Evolutionary conservation across 2,329 filamentous ascomycete genomes (phyloP).

Genomic region (Penicillium sp.): DNA sequence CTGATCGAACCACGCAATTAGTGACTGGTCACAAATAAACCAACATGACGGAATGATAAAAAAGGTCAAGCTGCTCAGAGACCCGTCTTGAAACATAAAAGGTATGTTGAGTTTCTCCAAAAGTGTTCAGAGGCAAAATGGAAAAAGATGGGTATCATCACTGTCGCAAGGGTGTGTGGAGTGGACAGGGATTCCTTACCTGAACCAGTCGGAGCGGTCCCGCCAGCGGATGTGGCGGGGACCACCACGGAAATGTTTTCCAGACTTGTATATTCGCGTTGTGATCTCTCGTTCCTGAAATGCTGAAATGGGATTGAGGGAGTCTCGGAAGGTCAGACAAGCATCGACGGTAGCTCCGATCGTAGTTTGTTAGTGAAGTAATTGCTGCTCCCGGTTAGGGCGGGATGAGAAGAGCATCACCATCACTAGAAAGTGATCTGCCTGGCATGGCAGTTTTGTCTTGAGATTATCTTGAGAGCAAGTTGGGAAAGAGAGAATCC

Average conservation of each 20-base stretch:
- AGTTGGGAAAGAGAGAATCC: not conserved
- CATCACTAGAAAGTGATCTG: not conserved
- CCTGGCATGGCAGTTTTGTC: not conserved
- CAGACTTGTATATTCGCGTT: not conserved
- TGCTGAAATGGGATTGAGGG: not conserved
- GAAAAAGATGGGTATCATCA: constrained; percentile 17
- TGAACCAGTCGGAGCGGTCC: constrained; percentile 10
- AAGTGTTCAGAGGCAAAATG: constrained; percentile 9
- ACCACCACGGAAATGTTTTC: not conserved
- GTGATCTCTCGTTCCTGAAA: not conserved
- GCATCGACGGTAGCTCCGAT: not conserved
- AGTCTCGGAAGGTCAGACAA: not conserved
- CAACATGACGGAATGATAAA: not conserved
- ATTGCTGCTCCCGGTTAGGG: not conserved
- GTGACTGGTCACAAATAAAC: not conserved
- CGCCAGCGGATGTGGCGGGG: constrained; percentile 2
- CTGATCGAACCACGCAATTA: not conserved
- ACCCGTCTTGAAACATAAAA: constrained; percentile 25
- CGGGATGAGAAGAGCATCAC: not conserved
- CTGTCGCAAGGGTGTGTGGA: not conserved
- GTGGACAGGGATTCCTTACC: constrained; percentile 7
- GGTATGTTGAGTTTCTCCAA: constrained; percentile 18
- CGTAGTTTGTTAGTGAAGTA: not conserved
- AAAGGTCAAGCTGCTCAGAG: constrained; percentile 16
- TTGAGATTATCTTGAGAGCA: not conserved